Evolutionary conservation across 352 stramenopile species (phyloP).

Genomic region (Pythium chondricola): DNA sequence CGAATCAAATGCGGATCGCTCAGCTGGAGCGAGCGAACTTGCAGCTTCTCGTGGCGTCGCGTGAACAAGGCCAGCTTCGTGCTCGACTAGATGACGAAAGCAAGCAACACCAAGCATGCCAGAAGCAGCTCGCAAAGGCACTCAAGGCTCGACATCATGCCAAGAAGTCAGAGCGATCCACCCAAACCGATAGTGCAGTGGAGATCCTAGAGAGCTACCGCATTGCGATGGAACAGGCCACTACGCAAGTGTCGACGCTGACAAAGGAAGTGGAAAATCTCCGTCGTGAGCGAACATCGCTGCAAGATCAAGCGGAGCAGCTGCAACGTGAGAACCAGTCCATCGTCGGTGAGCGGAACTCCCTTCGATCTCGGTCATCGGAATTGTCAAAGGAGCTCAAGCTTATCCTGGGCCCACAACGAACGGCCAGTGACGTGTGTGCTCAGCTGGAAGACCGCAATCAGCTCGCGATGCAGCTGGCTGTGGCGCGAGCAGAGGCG

Average conservation of each 20-base stretch:
- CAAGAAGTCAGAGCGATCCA: constrained; percentile 23
- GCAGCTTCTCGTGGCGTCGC: constrained; percentile 36
- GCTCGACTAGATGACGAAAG: constrained; percentile 49
- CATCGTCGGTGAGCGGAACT: constrained; percentile 50
- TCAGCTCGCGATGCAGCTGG: constrained; percentile 46
- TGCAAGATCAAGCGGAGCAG: constrained; percentile 30
- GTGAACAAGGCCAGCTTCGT: constrained; percentile 41
- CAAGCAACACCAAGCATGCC: constrained; percentile 23
- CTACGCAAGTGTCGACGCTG: constrained; percentile 9
- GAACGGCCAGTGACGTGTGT: constrained; percentile 45
- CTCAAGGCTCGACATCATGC: constrained; percentile 15
- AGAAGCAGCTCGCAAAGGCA: constrained; percentile 37
- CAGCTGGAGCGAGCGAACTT: constrained; percentile 56
- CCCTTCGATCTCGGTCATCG: constrained; percentile 36
- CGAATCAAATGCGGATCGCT: constrained; percentile 51
- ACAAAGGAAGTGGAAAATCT: constrained; percentile 29
- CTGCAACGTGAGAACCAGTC: constrained; percentile 11
- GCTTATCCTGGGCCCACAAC: constrained; percentile 40
- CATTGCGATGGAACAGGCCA: constrained; percentile 22
- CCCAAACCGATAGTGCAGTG: constrained; percentile 40
- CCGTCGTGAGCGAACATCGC: constrained; percentile 28
- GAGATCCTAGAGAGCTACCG: constrained; percentile 21
- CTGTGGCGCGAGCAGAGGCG: constrained; percentile 40
- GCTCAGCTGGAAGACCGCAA: constrained; percentile 52
- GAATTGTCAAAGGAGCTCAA: constrained; percentile 59